These are phyloP conservation scores for Cercophora scortea DNA, from an alignment of 495 filamentous ascomycete species.

Conservation along the genomic window DNA sequence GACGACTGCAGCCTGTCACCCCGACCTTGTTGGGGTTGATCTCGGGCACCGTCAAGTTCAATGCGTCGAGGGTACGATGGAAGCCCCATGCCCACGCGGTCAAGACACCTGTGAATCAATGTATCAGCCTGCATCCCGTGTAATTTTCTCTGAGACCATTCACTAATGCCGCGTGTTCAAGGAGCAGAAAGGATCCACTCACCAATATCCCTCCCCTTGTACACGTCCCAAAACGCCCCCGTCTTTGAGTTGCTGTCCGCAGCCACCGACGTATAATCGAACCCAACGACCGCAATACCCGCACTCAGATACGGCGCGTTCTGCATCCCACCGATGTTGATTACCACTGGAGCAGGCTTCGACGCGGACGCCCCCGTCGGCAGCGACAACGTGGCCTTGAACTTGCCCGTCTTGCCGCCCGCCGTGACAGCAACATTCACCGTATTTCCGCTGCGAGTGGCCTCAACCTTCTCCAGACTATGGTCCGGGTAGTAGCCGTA, in stretches of 20 bases:
- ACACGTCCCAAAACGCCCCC: conserved; percentile 44
- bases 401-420: conserved; percentile 36
- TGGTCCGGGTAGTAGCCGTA: conserved; percentile 49
- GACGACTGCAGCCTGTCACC: conserved; percentile 45
- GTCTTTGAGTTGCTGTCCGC: conserved; percentile 45
- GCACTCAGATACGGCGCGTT: conserved; percentile 41
- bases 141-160: too few species aligned
- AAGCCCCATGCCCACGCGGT: conserved; percentile 50
- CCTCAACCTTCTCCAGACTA: conserved; percentile 40
- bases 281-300: conserved; percentile 44
- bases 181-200: not conserved
- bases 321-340: conserved; percentile 47
- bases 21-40: conserved; percentile 40
- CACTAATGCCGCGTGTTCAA: too few species aligned
- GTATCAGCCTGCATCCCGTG: too few species aligned
- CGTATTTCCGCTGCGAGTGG: conserved; percentile 40
- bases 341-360: conserved; percentile 41
- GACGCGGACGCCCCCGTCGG: conserved; percentile 29
- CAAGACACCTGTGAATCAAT: conserved; percentile 28
- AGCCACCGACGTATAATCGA: conserved; percentile 42
- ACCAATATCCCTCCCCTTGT: conserved; percentile 47
- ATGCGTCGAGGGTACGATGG: conserved; percentile 43
- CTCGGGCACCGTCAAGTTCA: conserved; percentile 40
- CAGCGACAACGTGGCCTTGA: conserved; percentile 36
- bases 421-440: conserved; percentile 40